These are phyloP conservation scores for Metarhizium rileyi DNA, from an alignment of 2,329 filamentous ascomycete species.

Conservation along the genomic window DNA sequence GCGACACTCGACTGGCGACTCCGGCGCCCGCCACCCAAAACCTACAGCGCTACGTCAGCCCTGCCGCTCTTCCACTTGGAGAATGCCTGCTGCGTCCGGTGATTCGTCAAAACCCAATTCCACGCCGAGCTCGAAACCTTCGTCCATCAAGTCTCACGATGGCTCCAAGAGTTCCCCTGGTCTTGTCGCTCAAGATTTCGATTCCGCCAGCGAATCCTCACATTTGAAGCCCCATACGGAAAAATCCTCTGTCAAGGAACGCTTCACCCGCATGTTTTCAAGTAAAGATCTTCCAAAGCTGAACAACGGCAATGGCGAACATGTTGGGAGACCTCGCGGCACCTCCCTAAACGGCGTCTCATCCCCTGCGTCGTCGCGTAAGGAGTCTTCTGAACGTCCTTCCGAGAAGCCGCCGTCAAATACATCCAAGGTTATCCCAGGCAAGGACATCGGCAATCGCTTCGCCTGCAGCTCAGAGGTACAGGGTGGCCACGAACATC, in stretches of 20 bases:
- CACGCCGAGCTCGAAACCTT: conserved; percentile 6
- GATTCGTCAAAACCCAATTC: conserved; percentile 6
- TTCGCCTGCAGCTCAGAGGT: conserved; percentile 40
- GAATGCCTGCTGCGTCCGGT: conserved; percentile 5
- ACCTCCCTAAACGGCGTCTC: conserved; percentile 23
- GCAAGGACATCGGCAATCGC: conserved; percentile 34
- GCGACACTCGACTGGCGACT: background rate
- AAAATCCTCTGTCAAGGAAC: conserved; percentile 53
- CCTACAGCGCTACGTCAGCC: conserved; percentile 1
- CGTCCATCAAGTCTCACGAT: conserved; percentile 29
- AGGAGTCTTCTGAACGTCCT: conserved; percentile 28
- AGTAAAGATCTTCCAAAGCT: conserved; percentile 38
- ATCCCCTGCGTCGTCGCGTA: conserved; percentile 31
- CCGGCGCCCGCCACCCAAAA: background rate
- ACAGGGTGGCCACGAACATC: conserved; percentile 72
- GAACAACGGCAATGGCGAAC: conserved; percentile 24
- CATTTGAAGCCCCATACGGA: conserved; percentile 31
- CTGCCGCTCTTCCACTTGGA: background rate
- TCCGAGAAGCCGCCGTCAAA: conserved; percentile 17
- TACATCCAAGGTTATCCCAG: conserved; percentile 18
- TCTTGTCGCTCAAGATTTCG: conserved; percentile 29
- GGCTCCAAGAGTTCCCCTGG: conserved; percentile 30
- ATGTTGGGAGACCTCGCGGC: conserved; percentile 23
- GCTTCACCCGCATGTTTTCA: conserved; percentile 56
- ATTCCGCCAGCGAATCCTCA: conserved; percentile 13